Evolutionary conservation across 2,329 filamentous ascomycete species (phyloP).

Genomic region (Fusarium torulosum): DNA sequence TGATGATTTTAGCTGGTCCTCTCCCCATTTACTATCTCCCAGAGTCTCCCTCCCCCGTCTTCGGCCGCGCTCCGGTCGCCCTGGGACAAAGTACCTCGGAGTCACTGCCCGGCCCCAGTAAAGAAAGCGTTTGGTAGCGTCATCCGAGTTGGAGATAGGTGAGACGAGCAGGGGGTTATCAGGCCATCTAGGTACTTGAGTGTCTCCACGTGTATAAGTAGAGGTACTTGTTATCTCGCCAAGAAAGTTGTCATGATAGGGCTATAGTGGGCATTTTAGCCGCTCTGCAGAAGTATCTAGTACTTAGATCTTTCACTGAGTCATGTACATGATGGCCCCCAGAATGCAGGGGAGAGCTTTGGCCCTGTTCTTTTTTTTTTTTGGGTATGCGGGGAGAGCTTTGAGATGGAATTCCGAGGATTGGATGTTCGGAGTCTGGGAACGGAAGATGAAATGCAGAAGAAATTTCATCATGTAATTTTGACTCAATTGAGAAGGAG

Average conservation of each 20-base stretch:
- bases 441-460: conserved; percentile 25
- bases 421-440: conserved; percentile 24
- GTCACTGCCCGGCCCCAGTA: conserved; percentile 38
- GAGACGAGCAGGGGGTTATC: conserved; percentile 23
- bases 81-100: conserved; percentile 36
- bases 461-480: conserved; percentile 24
- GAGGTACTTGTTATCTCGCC: conserved; percentile 30
- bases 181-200: conserved; percentile 23
- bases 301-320: conserved; percentile 36
- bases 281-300: background rate
- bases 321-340: conserved; percentile 39
- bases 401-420: conserved; percentile 28
- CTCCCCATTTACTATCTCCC: conserved; percentile 22
- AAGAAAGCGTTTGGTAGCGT: conserved; percentile 28
- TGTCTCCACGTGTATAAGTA: background rate
- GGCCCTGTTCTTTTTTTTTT: conserved; percentile 8
- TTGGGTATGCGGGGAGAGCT: conserved; percentile 33
- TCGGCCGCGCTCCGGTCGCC: conserved; percentile 34
- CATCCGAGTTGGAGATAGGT: conserved; percentile 32
- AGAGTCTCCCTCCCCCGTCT: conserved; percentile 12
- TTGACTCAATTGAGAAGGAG: conserved; percentile 11
- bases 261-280: background rate
- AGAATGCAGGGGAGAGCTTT: conserved; percentile 9
- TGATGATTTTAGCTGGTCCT: conserved; percentile 15
- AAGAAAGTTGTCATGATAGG: conserved; percentile 19